phyloP scores from a whole-genome alignment of 305 asterid genomes.

The Solanum hybrid region DNA sequence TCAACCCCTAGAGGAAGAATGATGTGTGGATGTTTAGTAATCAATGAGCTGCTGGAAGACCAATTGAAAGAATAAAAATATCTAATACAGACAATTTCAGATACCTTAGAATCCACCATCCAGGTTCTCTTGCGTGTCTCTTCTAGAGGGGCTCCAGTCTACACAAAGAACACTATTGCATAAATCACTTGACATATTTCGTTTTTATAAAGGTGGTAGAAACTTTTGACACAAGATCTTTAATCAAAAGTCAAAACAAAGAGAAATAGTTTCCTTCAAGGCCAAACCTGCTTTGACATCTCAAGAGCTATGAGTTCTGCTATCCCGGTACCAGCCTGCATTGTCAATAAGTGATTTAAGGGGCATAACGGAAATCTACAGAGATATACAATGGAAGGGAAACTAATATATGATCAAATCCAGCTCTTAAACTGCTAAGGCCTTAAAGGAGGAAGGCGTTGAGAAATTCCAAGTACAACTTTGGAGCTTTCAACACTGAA shows the following conservation, averaged over 20 bases:
- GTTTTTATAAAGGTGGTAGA: neutral
- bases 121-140: constrained; percentile 86
- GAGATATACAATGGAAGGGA: neutral
- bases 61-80: neutral
- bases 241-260: constrained; percentile 4
- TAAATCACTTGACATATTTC: neutral
- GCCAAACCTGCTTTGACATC: constrained; percentile 79
- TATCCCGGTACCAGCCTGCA: constrained; percentile 98
- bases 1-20: constrained; percentile 56
- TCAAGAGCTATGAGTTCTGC: constrained; percentile 98
- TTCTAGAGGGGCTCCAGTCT: constrained; percentile 79
- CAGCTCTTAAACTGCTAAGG: neutral
- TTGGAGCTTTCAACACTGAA: neutral
- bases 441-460: neutral
- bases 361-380: neutral
- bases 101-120: constrained; percentile 95
- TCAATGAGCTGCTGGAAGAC: neutral
- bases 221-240: neutral
- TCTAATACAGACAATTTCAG: neutral
- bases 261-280: constrained; percentile 3
- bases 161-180: constrained; percentile 11
- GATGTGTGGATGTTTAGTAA: neutral
- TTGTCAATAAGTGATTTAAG: neutral
- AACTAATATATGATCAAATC: neutral
- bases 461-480: neutral